phyloP scores from a whole-genome alignment of 352 stramenopile genomes.

The Pythium guiyangense region DNA sequence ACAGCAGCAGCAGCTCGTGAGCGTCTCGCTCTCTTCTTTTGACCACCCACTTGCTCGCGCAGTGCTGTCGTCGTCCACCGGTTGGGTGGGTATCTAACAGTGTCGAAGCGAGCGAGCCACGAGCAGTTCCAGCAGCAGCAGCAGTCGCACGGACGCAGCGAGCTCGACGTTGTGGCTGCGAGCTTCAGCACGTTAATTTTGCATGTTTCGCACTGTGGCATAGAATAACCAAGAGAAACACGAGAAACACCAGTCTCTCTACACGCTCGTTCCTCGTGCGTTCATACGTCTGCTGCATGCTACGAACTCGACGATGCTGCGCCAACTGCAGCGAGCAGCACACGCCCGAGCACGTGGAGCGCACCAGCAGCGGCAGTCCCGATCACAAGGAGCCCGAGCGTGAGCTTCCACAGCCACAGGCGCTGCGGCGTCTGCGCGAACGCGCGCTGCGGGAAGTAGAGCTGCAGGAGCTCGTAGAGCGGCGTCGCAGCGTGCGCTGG shows the following conservation, averaged over 20 bases:
- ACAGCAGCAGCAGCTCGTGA: background rate
- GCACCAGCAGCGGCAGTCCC: background rate
- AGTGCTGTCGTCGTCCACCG: constrained; percentile 12
- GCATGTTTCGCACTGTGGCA: constrained; percentile 7
- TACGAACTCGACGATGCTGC: background rate
- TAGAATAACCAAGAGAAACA: constrained; percentile 8
- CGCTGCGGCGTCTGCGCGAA: constrained; percentile 51
- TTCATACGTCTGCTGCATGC: background rate
- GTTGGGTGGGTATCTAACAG: constrained; percentile 17
- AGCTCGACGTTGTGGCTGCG: background rate
- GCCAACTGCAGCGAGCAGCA: constrained; percentile 1
- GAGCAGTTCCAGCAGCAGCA: background rate
- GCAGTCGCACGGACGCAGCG: too few species aligned
- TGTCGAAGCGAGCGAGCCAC: constrained; percentile 3
- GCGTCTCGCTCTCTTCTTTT: background rate
- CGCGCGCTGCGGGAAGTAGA: constrained; percentile 56
- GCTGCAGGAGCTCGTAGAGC: constrained; percentile 57
- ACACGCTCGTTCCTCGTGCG: constrained; percentile 1
- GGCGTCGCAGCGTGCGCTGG: constrained; percentile 20
- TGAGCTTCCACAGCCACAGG: constrained; percentile 71
- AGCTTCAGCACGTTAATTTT: constrained; percentile 14
- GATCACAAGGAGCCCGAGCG: constrained; percentile 18
- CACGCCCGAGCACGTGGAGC: constrained; percentile 1
- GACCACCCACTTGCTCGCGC: too few species aligned
- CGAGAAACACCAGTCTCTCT: constrained; percentile 5